These are phyloP conservation scores for Trichoderma atrobrunneum DNA, from an alignment of 2,329 filamentous ascomycete species.

Conservation along the genomic window DNA sequence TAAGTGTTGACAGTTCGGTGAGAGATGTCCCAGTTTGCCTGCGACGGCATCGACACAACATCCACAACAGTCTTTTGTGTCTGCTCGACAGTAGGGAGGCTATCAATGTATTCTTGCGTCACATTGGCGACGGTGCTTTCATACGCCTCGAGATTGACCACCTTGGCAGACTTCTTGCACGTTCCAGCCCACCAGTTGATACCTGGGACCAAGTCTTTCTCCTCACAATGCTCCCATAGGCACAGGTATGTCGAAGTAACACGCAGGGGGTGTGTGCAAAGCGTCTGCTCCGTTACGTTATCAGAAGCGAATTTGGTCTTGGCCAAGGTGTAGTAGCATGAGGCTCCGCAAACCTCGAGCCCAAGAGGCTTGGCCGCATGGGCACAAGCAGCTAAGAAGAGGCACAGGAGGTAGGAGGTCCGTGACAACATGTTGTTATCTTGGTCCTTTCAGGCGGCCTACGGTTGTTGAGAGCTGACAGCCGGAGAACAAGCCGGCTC, in stretches of 20 bases:
- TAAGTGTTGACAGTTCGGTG: slow-evolving; percentile 12
- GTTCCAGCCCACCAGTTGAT: slow-evolving; percentile 22
- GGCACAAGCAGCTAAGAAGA: slow-evolving; percentile 14
- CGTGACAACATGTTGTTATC: slow-evolving; percentile 12
- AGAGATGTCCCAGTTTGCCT: slow-evolving; percentile 19
- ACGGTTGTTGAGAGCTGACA: background rate
- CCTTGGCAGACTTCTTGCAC: slow-evolving; percentile 23
- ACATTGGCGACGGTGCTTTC: slow-evolving; percentile 16
- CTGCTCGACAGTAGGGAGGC: slow-evolving; percentile 20
- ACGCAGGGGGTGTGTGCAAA: slow-evolving; percentile 23
- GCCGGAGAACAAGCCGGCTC: background rate
- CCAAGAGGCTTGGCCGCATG: slow-evolving; percentile 24
- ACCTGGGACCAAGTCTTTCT: slow-evolving; percentile 17
- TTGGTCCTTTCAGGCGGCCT: background rate
- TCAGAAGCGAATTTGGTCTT: slow-evolving; percentile 21
- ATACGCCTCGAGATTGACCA: slow-evolving; percentile 20
- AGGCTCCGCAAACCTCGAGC: slow-evolving; percentile 22
- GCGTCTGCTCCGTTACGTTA: slow-evolving; percentile 19
- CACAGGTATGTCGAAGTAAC: slow-evolving; percentile 24
- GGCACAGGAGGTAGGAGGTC: slow-evolving; percentile 7
- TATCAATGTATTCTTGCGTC: slow-evolving; percentile 18
- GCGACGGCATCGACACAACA: slow-evolving; percentile 14
- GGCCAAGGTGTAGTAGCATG: slow-evolving; percentile 24
- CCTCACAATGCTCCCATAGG: slow-evolving; percentile 20
- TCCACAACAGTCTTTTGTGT: slow-evolving; percentile 13